Evolutionary conservation across 192 early-diverging fungal species (phyloP).

Genomic region (Linnemannia elongata): DNA sequence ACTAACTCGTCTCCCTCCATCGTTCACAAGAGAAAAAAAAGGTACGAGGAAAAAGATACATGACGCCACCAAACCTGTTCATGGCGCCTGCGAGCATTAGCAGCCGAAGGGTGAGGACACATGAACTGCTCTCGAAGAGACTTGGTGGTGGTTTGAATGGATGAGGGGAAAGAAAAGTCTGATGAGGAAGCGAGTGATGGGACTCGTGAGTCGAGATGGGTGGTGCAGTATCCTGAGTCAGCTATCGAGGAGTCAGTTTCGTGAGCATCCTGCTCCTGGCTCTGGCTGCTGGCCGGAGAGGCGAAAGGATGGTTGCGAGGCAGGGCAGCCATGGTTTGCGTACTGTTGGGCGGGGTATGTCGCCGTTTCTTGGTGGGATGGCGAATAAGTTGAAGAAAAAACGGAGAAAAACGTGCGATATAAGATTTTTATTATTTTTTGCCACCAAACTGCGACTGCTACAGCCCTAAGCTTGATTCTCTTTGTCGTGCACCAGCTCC

Average conservation of each 20-base stretch:
- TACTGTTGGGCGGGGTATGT: neutral
- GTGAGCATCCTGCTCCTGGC: neutral
- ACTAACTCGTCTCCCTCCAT: neutral
- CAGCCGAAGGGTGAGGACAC: conserved; percentile 28
- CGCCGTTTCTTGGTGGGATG: neutral
- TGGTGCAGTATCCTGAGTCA: conserved; percentile 25
- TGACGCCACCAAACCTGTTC: conserved; percentile 20
- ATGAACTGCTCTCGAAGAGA: conserved; percentile 37
- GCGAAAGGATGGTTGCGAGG: neutral
- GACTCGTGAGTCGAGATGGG: conserved; percentile 9
- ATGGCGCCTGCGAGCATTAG: conserved; percentile 16
- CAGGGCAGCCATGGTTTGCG: neutral
- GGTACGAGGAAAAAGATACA: neutral
- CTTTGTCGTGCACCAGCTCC: conserved; percentile 23
- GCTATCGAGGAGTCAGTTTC: neutral
- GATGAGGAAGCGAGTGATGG: conserved; percentile 7
- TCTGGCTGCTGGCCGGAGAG: neutral
- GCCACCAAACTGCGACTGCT: neutral
- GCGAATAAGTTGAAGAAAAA: neutral
- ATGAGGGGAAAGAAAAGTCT: neutral
- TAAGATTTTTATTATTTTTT: neutral
- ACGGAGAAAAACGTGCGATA: neutral
- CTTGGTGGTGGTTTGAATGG: neutral
- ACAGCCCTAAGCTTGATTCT: conserved; percentile 5
- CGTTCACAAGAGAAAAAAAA: neutral